A percentile compares a stretch with the other conserved stretches of the same genome.
Evolutionary conservation across 805 yeast species (phyloP).

Genomic region (Lachancea mirantina): DNA sequence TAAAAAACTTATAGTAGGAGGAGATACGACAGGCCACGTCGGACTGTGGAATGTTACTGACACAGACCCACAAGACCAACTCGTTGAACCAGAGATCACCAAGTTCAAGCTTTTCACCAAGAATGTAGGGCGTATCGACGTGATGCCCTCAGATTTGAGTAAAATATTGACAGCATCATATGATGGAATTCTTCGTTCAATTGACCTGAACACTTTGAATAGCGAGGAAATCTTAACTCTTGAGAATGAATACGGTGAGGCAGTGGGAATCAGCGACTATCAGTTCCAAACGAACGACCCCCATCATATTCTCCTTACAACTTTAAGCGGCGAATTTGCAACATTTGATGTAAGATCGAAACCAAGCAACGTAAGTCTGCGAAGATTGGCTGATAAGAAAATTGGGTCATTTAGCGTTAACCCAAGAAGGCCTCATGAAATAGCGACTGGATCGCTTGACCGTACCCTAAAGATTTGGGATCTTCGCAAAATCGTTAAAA

Average conservation of each 20-base stretch:
- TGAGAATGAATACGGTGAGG: conserved; percentile 45
- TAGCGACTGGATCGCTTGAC: conserved; percentile 87
- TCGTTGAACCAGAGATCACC: conserved; percentile 45
- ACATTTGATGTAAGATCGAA: conserved; percentile 60
- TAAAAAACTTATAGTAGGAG: conserved; percentile 66
- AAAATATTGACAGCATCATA: conserved; percentile 68
- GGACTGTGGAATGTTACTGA: conserved; percentile 77
- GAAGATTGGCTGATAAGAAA: conserved; percentile 77
- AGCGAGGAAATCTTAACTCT: conserved; percentile 56
- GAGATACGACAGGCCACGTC: conserved; percentile 80
- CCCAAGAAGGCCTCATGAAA: conserved; percentile 55
- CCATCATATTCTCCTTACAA: conserved; percentile 61
- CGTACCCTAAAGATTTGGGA: conserved; percentile 85
- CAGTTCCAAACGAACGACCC: conserved; percentile 43
- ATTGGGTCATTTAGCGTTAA: conserved; percentile 84
- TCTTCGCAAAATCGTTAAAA: conserved; percentile 44
- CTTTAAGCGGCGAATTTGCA: conserved; percentile 74
- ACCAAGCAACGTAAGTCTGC: conserved; percentile 30
- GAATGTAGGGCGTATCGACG: conserved; percentile 56
- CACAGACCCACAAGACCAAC: conserved; percentile 32
- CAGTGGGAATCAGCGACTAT: conserved; percentile 70
- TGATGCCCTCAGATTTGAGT: conserved; percentile 43
- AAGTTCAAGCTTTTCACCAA: conserved; percentile 71
- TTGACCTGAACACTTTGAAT: conserved; percentile 57
- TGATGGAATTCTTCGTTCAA: conserved; percentile 75